These are phyloP conservation scores for Alisma plantagoaquatica DNA, from an alignment of 106 monocot species.

Conservation along the genomic window DNA sequence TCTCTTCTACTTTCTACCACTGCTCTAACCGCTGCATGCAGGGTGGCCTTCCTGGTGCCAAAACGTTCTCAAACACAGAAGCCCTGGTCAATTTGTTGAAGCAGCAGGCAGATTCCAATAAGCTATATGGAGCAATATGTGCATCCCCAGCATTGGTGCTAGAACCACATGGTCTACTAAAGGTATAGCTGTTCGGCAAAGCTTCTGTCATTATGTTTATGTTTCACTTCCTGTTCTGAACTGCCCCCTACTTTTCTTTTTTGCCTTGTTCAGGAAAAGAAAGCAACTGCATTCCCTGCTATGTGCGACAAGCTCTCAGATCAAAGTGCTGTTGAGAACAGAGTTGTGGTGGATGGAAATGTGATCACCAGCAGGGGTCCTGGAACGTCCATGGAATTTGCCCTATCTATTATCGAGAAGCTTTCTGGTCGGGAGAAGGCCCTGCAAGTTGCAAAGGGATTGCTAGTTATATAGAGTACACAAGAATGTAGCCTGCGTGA, in stretches of 20 bases:
- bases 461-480: slow-evolving; percentile 30
- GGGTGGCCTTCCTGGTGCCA: slow-evolving; percentile 63
- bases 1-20: no score
- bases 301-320: slow-evolving; percentile 58
- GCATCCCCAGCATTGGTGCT: slow-evolving; percentile 86
- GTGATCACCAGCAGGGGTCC: slow-evolving; percentile 85
- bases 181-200: no score
- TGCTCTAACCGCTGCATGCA: no score
- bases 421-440: slow-evolving; percentile 57
- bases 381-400: slow-evolving; percentile 67
- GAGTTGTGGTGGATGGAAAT: slow-evolving; percentile 83
- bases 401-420: slow-evolving; percentile 57
- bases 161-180: slow-evolving; percentile 71
- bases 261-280: slow-evolving; percentile 47
- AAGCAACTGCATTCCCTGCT: slow-evolving; percentile 69
- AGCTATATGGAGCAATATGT: slow-evolving; percentile 64
- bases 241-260: no score
- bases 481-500: not conserved
- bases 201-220: no score
- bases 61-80: slow-evolving; percentile 55
- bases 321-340: slow-evolving; percentile 42
- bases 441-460: slow-evolving; percentile 38
- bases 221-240: no score
- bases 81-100: slow-evolving; percentile 57
- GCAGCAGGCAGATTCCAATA: slow-evolving; percentile 53